Evolutionary conservation across 805 yeast genomes (phyloP), one percentile per base, ranked within the genome.

Genomic region (Candida coleopterorum): DNA sequence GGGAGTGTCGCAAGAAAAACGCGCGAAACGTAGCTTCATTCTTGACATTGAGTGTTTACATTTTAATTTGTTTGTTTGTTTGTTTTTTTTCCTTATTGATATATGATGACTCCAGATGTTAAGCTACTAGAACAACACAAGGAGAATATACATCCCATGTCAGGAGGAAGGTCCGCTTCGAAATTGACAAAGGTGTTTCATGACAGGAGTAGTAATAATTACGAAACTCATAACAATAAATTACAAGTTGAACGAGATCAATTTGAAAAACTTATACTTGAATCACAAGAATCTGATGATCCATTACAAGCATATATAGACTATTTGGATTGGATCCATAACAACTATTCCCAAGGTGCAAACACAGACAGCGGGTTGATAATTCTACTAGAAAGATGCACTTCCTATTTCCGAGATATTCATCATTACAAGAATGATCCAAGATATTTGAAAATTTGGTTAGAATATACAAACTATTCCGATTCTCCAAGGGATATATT

Each of bases 391-490:
- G 95, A 86, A 51, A 62, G 81, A 32, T 82, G 93, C 46, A 80
- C 94, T 0, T 72, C 77, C 26, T 69, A 68, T 41, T 85, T 86
- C 52, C 68, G 79, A 48, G 85, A 82, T 46, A 73, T 71, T 22
- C 59, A 60, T 0, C 77, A 76, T 42, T 90, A 88, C 55, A 80
- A 78, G 41, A 82, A 89, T 53, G 97, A 90, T 53, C 78, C 90
- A 1, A 61, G 97, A 32, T 88, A 84, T 51, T 57, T 90, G 34
- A 73, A 70, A 43, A 70, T 88, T 2, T 90, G 98, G 97, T 57
- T 89, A 26, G 79, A 77, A 46, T 88, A 86, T 54, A 76, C 84
- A 7, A 73, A 70, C 17, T 79, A 72, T 49, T 72, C 83, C 2
- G 85, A 81, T 41, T 72, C 81, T 11, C 88, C 89, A 0, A 63